Evolutionary conservation across 2,329 filamentous ascomycete genomes (phyloP), one percentile per base, ranked within the genome.

Genomic region (Arthrobotrys sinensis): DNA sequence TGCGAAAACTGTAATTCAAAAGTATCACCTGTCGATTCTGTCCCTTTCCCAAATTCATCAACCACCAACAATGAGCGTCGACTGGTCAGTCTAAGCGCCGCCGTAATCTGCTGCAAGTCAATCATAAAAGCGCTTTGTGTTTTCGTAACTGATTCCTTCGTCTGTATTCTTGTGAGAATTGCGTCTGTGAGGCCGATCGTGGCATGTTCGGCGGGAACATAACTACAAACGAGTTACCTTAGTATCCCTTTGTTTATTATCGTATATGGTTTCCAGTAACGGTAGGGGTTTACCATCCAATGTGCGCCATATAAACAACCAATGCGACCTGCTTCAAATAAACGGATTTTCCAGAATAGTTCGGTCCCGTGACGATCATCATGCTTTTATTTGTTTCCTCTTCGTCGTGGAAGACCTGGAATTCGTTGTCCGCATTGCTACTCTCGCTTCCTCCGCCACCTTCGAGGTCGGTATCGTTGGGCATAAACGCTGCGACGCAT

Each of bases 261-360:
- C n/a, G n/a, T 12, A 46, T 32, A 14, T 16, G 46, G 57, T 6
- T 12, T 8, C 36, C 36, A 3, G 43, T 36, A 10, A 7, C 28
- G 16, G 19, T 24, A 19, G 32, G 19, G 16, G 70, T 80, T 76
- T 82, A 86, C 86, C 86, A 87, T 64, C 96, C 96, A 66, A 97
- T 89, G 82, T 99, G 96, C 0, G 96, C 93, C 84, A 99, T 88
- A 83, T 96, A 97, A 12, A 97, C 91, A 75, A 97, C 96, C 62
- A 97, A 86, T 3, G 94, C 96, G 2, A 76, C 67, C 84, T 99
- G 95, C 84, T 97, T 99, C 83, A 98, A 88, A 84, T 97, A 98
- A 0, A 98, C 90, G 81, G 94, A 98, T 84, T 99, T 99, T 0
- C 96, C 96, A 0, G 96, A 98, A 83, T 96, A 96, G 81, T 99